Evolutionary conservation across 331 rosid genomes (phyloP).

Genomic region (Phaseolus coccineus): DNA sequence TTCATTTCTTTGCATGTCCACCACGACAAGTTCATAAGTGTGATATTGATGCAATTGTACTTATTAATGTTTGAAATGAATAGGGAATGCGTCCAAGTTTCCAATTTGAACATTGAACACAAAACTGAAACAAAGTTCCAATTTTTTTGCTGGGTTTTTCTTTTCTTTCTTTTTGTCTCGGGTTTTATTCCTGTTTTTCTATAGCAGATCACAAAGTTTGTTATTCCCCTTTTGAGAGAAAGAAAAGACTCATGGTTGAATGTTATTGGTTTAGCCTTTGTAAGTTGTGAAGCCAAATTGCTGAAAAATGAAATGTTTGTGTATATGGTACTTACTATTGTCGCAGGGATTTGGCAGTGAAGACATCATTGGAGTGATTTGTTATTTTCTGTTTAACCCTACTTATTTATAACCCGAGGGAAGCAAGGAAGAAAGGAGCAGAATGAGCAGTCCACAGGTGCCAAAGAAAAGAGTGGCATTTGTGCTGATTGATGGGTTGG

Average conservation of each 20-base stretch:
- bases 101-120: constrained; percentile 4
- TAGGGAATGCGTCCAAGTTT: constrained; percentile 24
- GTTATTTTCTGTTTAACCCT: constrained; percentile 9
- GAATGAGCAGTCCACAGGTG: constrained; percentile 61
- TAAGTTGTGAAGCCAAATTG: constrained; percentile 13
- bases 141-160: constrained; percentile 23
- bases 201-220: background rate
- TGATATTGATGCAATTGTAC: background rate
- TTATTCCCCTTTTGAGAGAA: background rate
- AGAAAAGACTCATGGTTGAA: constrained; percentile 11
- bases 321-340: background rate
- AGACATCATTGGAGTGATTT: constrained; percentile 36
- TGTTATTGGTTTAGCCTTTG: constrained; percentile 11
- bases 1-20: constrained; percentile 29
- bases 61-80: constrained; percentile 10
- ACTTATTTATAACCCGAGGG: constrained; percentile 22
- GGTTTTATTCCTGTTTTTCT: background rate
- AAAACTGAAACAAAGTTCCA: constrained; percentile 37
- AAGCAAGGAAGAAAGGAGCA: background rate
- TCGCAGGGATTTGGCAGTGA: constrained; percentile 40
- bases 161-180: background rate
- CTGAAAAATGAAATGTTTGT: constrained; percentile 1
- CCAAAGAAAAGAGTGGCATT: constrained; percentile 92
- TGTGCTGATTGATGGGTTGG: constrained; percentile 94
- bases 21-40: constrained; percentile 9